A percentile compares a stretch with the other conserved stretches of the same genome.
phyloP scores from a whole-genome alignment of 352 stramenopile species.

The Albugo laibachii region DNA sequence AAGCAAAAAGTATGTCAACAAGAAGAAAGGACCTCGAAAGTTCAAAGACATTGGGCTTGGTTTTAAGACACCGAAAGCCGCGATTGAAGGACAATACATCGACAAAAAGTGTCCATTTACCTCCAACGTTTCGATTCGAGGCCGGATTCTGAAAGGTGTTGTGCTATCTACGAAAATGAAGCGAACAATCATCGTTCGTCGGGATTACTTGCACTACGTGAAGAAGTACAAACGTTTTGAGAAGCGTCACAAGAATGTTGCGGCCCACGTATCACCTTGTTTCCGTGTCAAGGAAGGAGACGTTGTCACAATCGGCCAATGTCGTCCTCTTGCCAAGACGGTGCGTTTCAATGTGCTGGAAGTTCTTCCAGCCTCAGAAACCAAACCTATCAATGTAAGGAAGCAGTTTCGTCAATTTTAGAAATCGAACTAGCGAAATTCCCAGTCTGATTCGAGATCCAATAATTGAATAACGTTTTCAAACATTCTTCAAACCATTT shows the following conservation, averaged over 20 bases:
- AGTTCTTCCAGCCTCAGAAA: conserved; percentile 90
- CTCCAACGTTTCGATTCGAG: conserved; percentile 97
- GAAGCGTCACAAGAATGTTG: conserved; percentile 99
- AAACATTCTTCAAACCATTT: too few relatives aligned
- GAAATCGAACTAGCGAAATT: too few relatives aligned
- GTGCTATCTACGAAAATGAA: conserved; percentile 99
- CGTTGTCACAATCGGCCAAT: conserved; percentile 98
- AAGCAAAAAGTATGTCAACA: conserved; percentile 88
- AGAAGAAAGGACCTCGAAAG: conserved; percentile 92
- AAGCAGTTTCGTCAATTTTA: conserved; percentile 99
- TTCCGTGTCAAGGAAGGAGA: conserved; percentile 99
- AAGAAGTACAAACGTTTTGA: conserved; percentile 99
- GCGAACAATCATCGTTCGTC: conserved; percentile 97
- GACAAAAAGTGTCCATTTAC: conserved; percentile 99
- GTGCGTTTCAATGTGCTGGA: conserved; percentile 99
- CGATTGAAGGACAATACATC: conserved; percentile 91
- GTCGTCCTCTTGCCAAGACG: conserved; percentile 98
- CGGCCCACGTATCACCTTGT: conserved; percentile 92
- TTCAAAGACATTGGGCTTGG: conserved; percentile 95
- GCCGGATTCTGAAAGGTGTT: conserved; percentile 95
- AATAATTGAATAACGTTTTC: too few relatives aligned
- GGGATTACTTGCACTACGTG: conserved; percentile 99
- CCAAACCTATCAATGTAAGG: conserved; percentile 92
- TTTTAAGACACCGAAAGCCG: conserved; percentile 96
- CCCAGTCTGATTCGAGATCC: too few relatives aligned